Evolutionary conservation across 805 yeast species (phyloP).

Genomic region (Ogataea zsoltii): DNA sequence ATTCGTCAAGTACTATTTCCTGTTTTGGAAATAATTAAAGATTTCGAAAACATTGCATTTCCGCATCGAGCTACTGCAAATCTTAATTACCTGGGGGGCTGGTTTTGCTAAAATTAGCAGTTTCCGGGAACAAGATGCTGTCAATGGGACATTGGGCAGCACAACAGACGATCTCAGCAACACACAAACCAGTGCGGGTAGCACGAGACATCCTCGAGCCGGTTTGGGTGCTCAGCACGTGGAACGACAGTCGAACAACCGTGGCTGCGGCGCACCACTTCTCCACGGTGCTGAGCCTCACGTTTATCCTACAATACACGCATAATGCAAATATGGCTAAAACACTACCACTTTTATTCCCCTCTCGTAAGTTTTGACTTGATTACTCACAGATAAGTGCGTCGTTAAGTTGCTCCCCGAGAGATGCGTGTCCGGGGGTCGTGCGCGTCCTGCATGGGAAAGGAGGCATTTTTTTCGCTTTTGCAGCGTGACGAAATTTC

Average conservation of each 20-base stretch:
- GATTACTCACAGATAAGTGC: constrained; percentile 6
- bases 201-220: too few relatives aligned
- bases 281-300: too few relatives aligned
- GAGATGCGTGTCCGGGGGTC: constrained; percentile 3
- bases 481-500: constrained; percentile 1
- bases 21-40: constrained; percentile 3
- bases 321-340: too few relatives aligned
- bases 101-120: neutral
- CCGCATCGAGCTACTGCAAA: neutral
- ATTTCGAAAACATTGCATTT: neutral
- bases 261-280: too few relatives aligned
- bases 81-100: neutral
- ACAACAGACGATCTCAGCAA: too few relatives aligned
- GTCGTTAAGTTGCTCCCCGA: constrained; percentile 3
- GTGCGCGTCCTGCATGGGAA: constrained; percentile 3
- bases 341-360: neutral
- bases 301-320: too few relatives aligned
- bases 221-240: too few relatives aligned
- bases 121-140: too few relatives aligned
- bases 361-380: neutral
- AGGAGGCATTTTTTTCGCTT: constrained; percentile 1
- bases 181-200: too few relatives aligned
- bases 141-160: too few relatives aligned
- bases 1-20: constrained; percentile 1
- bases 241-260: too few relatives aligned